Conservation (phyloP, 2,329 filamentous ascomycete species). For the Penicillium vulpinum region DNA sequence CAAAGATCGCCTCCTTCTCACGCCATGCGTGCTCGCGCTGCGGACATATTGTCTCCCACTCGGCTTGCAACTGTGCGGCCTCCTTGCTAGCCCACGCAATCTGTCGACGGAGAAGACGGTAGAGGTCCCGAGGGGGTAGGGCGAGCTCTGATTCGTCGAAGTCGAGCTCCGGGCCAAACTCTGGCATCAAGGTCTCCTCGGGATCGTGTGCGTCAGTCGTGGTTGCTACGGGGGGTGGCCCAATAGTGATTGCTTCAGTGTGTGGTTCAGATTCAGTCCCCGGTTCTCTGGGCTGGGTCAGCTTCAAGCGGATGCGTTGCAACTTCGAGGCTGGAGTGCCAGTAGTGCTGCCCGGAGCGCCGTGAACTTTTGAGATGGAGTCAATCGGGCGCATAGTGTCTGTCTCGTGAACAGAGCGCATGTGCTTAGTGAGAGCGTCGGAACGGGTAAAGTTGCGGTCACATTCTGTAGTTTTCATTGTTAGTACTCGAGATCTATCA, state of each 20-base stretch:
- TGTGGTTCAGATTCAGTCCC: constrained; percentile 23
- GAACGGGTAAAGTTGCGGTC: constrained; percentile 95
- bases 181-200: constrained; percentile 38
- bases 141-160: constrained; percentile 48
- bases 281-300: constrained; percentile 37
- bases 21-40: constrained; percentile 42
- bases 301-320: constrained; percentile 46
- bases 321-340: constrained; percentile 35
- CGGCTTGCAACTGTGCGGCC: constrained; percentile 36
- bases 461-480: constrained; percentile 65
- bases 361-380: constrained; percentile 41
- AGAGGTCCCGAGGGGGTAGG: constrained; percentile 45
- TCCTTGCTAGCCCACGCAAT: constrained; percentile 52
- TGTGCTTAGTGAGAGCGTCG: constrained; percentile 94
- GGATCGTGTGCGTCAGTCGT: constrained; percentile 33
- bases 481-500: background rate
- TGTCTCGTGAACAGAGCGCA: constrained; percentile 97
- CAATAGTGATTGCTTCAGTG: constrained; percentile 16
- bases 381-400: constrained; percentile 77
- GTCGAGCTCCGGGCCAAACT: constrained; percentile 42
- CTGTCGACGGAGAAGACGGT: constrained; percentile 48
- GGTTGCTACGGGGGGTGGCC: constrained; percentile 22
- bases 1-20: constrained; percentile 47
- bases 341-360: constrained; percentile 24
- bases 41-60: constrained; percentile 42